Evolutionary conservation across 75 land plant genomes (phyloP).

Genomic region (Adiantum capillusveneris): DNA sequence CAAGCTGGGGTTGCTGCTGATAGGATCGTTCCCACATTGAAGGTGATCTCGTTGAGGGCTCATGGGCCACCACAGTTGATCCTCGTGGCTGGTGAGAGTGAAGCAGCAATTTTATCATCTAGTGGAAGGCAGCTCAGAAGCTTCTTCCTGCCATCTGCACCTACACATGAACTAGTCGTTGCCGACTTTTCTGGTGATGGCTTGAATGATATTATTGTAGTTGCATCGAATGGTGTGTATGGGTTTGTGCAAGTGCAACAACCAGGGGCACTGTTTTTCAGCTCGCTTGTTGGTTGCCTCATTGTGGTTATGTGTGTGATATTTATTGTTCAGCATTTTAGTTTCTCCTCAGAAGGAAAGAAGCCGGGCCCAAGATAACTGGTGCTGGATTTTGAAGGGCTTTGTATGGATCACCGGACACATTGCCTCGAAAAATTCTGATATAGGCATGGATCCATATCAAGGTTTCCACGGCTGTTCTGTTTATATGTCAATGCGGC

Average conservation of each 20-base stretch:
- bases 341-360: constrained; percentile 49
- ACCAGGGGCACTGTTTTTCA: constrained; percentile 95
- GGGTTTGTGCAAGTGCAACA: constrained; percentile 95
- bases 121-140: constrained; percentile 50
- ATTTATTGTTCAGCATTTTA: constrained; percentile 71
- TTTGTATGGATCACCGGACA: too few species aligned
- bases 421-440: too few species aligned
- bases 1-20: constrained; percentile 56
- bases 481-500: too few species aligned
- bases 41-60: constrained; percentile 46
- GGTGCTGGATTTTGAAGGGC: too few species aligned
- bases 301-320: constrained; percentile 85
- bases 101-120: constrained; percentile 76
- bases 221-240: constrained; percentile 70
- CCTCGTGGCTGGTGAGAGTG: constrained; percentile 83
- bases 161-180: constrained; percentile 50
- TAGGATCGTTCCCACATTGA: constrained; percentile 66
- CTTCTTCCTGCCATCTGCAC: constrained; percentile 57
- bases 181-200: constrained; percentile 92
- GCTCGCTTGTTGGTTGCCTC: constrained; percentile 85
- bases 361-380: too few species aligned
- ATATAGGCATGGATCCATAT: too few species aligned
- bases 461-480: too few species aligned
- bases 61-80: constrained; percentile 54
- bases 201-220: constrained; percentile 75